These are phyloP conservation scores for Hyaloscypha variabilis DNA, from an alignment of 495 filamentous ascomycete species.

Conservation along the genomic window DNA sequence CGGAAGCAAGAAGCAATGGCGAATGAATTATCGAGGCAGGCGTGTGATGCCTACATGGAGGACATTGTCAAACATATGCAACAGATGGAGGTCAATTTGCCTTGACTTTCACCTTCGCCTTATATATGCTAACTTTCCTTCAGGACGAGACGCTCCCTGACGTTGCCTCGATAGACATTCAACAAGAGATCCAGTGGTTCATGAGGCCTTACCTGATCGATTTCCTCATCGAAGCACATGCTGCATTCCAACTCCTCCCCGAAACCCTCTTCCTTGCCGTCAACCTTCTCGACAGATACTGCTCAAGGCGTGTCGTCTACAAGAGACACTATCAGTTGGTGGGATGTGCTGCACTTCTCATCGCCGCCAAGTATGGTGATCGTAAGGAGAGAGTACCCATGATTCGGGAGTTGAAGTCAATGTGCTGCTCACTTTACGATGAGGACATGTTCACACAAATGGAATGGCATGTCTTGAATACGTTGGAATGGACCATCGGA, in stretches of 20 bases:
- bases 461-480: conserved; percentile 99
- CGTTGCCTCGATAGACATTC: conserved; percentile 96
- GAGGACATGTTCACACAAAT: conserved; percentile 99
- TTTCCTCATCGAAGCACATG: conserved; percentile 97
- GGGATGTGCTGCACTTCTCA: conserved; percentile 92
- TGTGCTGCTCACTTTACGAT: conserved; percentile 98
- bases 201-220: conserved; percentile 98
- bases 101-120: conserved; percentile 10
- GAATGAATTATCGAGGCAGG: conserved; percentile 80
- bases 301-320: conserved; percentile 97
- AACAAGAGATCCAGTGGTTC: conserved; percentile 99
- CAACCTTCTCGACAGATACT: conserved; percentile 97
- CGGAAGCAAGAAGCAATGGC: conserved; percentile 82
- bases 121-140: conserved; percentile 32
- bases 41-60: conserved; percentile 86
- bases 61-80: conserved; percentile 93
- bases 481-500: conserved; percentile 93
- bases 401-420: conserved; percentile 93
- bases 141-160: conserved; percentile 91
- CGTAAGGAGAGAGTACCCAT: conserved; percentile 96
- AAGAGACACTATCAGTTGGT: conserved; percentile 99
- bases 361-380: conserved; percentile 98
- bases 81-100: conserved; percentile 82
- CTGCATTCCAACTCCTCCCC: conserved; percentile 89
- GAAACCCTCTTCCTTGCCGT: conserved; percentile 95